Base-by-base conservation (phyloP, 2,329 filamentous ascomycete genomes). In the Epichloe hybrida region DNA sequence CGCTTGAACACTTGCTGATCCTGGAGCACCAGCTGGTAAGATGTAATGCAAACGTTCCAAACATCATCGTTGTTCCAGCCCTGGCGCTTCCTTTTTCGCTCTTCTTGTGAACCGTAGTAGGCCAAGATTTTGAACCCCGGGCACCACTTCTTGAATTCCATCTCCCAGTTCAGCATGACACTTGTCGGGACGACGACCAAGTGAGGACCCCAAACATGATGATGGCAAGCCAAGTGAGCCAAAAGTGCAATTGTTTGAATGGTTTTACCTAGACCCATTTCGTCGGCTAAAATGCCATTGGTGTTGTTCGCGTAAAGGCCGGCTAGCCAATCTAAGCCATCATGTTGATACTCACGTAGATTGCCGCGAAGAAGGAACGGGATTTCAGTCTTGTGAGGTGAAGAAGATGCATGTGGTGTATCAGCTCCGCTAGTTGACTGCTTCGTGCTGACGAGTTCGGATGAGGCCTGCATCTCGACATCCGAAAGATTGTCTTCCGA, bases 91-190 rank as follows among this genome's bases (percentile, higher is more conserved):
- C 84, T 77, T 64, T 88, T 90, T 44, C 93, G 84, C 68, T 98
- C 93, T 57, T 96, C 89, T 59, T 90, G 86, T 41, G 84, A 88
- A 41, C 94, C 93, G 64, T 97, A 98, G 69, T 98, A 98, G 0
- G 90, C 93, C 53, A 98, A 74, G 51, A 98, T 95, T 64, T 96
- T 97, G 74, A 98, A 98, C 0, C 93, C 91, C 3, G 94, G 93
- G 52, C 90, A 88, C 81, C 91, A 98, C 65, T 98, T 98, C 64
- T 97, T 97, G 76, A 98, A 98, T 68, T 98, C 93, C 86, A 97
- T 97, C 66, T 98, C 94, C 93, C 93, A 98, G 64, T 98, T 98
- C 56, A 98, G 80, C 77, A 98, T 96, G 46, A 98, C 94, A 67
- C 90, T 97, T 2, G 93, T 98, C 1, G 93, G 93, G 2, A 98